These are phyloP conservation scores for Cantharellus cinnabarinus DNA, from an alignment of 768 basidiomycete genomes.

Conservation along the genomic window DNA sequence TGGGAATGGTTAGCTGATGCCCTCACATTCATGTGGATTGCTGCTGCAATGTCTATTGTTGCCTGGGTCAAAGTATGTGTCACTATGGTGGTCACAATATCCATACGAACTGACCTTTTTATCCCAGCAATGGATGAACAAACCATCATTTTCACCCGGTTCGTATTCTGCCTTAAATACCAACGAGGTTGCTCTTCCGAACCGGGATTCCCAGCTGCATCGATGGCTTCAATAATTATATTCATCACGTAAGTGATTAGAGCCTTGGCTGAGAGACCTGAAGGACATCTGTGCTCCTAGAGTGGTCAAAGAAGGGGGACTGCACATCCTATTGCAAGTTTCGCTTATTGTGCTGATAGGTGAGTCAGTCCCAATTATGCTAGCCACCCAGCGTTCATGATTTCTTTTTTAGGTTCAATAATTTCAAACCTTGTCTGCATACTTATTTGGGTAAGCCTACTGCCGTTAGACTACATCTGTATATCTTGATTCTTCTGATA, in stretches of 20 bases:
- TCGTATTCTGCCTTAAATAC: slow-evolving; percentile 16
- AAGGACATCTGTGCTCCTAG: slow-evolving; percentile 17
- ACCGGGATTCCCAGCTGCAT: slow-evolving; percentile 33
- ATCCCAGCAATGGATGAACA: slow-evolving; percentile 50
- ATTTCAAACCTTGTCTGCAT: slow-evolving; percentile 78
- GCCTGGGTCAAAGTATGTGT: slow-evolving; percentile 55
- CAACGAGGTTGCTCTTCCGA: no score
- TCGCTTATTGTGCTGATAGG: slow-evolving; percentile 41
- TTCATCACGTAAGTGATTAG: slow-evolving; percentile 46
- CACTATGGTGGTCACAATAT: neutral
- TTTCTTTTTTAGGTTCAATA: slow-evolving; percentile 31
- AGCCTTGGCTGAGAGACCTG: no score
- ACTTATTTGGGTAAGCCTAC: slow-evolving; percentile 28
- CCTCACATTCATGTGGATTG: slow-evolving; percentile 64
- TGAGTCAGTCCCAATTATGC: neutral
- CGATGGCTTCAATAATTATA: slow-evolving; percentile 60
- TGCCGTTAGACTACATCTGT: neutral
- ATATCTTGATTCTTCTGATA: neutral
- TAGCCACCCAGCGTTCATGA: neutral
- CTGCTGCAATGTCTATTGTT: slow-evolving; percentile 54
- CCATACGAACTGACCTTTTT: neutral
- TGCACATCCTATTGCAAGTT: slow-evolving; percentile 51
- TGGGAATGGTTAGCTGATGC: slow-evolving; percentile 57
- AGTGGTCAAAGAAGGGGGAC: slow-evolving; percentile 76
- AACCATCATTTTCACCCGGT: slow-evolving; percentile 78